Conservation (phyloP, 805 yeast genomes). For the Wickerhamiella vanderwaltii region DNA sequence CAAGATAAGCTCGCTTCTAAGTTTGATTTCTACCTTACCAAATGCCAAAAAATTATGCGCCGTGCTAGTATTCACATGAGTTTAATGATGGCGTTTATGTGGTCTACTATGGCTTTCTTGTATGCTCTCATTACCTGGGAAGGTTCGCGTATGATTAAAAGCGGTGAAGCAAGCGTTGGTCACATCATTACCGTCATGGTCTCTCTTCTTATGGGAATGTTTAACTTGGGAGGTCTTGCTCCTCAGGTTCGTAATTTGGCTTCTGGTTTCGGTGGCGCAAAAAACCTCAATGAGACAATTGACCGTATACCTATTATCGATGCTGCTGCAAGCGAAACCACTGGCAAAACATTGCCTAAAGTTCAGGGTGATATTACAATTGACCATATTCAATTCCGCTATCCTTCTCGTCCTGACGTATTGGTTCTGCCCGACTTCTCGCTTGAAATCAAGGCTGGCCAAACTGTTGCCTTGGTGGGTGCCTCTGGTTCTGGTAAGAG, state of each 20-base stretch:
- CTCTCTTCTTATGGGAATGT: slow-evolving; percentile 34
- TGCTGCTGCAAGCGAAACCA: slow-evolving; percentile 22
- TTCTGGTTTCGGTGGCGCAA: slow-evolving; percentile 31
- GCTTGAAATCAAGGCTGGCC: slow-evolving; percentile 74
- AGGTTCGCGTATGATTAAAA: slow-evolving; percentile 30
- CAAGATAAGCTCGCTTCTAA: slow-evolving; percentile 28
- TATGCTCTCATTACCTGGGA: slow-evolving; percentile 35
- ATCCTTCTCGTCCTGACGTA: slow-evolving; percentile 65
- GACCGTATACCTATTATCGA: slow-evolving; percentile 33
- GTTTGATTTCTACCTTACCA: slow-evolving; percentile 25
- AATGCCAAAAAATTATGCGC: slow-evolving; percentile 22
- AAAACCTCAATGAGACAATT: slow-evolving; percentile 33
- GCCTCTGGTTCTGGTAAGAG: slow-evolving; percentile 95
- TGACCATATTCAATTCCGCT: slow-evolving; percentile 79
- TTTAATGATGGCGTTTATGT: slow-evolving; percentile 29
- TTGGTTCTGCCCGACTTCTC: slow-evolving; percentile 67
- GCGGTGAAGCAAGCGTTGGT: slow-evolving; percentile 28
- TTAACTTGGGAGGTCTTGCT: slow-evolving; percentile 32
- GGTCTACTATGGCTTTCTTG: slow-evolving; percentile 28
- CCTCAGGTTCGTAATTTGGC: slow-evolving; percentile 30
- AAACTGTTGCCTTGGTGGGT: slow-evolving; percentile 89
- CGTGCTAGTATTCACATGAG: slow-evolving; percentile 25
- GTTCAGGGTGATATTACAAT: slow-evolving; percentile 57
- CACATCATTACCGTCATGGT: slow-evolving; percentile 29
- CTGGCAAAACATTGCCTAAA: slow-evolving; percentile 19